Base-by-base conservation (phyloP, 257 asterid species). In the Paraleonurus japonicus region DNA sequence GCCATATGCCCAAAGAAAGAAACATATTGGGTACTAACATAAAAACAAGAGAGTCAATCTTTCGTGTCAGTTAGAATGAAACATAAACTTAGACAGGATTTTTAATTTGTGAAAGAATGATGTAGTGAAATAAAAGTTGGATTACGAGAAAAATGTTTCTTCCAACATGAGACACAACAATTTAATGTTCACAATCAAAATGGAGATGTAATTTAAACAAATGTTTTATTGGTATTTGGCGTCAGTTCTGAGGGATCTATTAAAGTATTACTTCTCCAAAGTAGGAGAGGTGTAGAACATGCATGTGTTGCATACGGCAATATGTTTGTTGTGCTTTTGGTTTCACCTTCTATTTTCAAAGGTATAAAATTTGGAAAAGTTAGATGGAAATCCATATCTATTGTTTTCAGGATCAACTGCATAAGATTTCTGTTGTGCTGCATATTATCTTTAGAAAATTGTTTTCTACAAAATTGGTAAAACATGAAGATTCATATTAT, bases 321-420 rank as follows among this genome's bases (percentile, higher is more conserved):
- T 61, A 20, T 53, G 23, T 35, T 68, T 60, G 59, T 62, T 33
- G 22, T 61, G 57, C 68, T 43, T 41, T 68, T 73, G 57, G 60
- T 45, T 71, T 68, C 22, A 61, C 19, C 35, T 26, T 64, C 43
- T 72, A 69, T 62, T 73, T 33, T 50, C 11, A 19, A 32, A 15
- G 58, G 5, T 68, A n/a, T 50, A 19, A 12, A 24, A 39, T 55
- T 55, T 35, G 58, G 23, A 37, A 13, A 67, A 26, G 51, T 58
- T 37, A 45, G 16, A 39, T 50, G 45, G 55, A 39, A 57, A 62
- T 30, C 30, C 39, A 47, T 16, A 60, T 48, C 23, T 17, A 19
- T 24, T 33, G 48, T 61, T 26, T 43, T 62, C 69, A 22, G 10
- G 58, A 54, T 22, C 48, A 4, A 61, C 19, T 12, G 33, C 50